Evolutionary conservation across 2,329 filamentous ascomycete genomes (phyloP).

Genomic region (Arthrobotrys iridis): DNA sequence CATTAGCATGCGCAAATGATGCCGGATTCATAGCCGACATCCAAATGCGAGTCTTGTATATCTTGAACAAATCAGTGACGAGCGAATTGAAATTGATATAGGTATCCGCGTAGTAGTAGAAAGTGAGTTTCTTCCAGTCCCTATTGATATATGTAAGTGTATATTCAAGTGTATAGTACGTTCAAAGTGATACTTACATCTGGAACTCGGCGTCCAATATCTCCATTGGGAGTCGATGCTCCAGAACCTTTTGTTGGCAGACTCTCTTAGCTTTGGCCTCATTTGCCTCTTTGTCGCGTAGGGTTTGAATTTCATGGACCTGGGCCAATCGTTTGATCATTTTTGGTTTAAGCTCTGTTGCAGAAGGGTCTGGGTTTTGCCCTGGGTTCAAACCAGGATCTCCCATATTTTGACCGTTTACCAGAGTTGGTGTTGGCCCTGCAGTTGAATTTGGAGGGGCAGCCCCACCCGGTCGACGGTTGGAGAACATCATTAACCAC

Average conservation of each 20-base stretch:
- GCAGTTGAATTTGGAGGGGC: constrained; percentile 61
- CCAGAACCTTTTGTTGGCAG: constrained; percentile 94
- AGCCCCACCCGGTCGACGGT: constrained; percentile 74
- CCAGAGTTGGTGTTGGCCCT: constrained; percentile 52
- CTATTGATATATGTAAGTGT: constrained; percentile 64
- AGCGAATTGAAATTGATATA: constrained; percentile 99
- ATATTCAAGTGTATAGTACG: neutral
- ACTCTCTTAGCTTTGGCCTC: constrained; percentile 97
- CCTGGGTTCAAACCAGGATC: constrained; percentile 55
- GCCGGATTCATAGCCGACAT: constrained; percentile 99
- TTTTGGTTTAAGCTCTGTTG: constrained; percentile 88
- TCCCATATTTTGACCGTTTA: constrained; percentile 54
- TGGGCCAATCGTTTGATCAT: constrained; percentile 96
- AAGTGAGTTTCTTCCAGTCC: constrained; percentile 98
- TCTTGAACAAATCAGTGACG: constrained; percentile 97
- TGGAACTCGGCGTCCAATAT: constrained; percentile 98
- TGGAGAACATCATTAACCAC: constrained; percentile 98
- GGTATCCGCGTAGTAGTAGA: constrained; percentile 97
- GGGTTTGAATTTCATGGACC: constrained; percentile 84
- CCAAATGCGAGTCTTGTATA: constrained; percentile 99
- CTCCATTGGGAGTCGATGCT: constrained; percentile 96
- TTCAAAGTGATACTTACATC: constrained; percentile 73
- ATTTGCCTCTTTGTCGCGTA: constrained; percentile 95
- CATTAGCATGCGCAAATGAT: constrained; percentile 82
- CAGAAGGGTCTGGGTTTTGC: constrained; percentile 61